Conservation (phyloP, 768 basidiomycete genomes). For the Baorangia bicolor region DNA sequence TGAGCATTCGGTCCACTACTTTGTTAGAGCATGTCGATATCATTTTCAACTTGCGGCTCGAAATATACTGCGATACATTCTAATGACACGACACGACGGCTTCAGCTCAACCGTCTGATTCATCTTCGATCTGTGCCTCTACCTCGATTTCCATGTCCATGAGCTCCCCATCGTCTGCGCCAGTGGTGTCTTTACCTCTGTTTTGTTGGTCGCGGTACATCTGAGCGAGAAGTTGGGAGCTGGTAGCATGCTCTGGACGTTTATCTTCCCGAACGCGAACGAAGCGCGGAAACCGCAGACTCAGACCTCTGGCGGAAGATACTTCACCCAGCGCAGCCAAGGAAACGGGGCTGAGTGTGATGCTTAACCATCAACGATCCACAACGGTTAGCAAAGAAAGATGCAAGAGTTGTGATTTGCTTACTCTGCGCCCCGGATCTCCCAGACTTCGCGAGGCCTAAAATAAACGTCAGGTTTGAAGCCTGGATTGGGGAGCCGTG, state of each 20-base stretch:
- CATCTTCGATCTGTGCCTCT: conserved; percentile 30
- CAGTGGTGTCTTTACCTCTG: conserved; percentile 31
- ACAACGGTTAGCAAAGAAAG: conserved; percentile 9
- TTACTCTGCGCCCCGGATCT: conserved; percentile 78
- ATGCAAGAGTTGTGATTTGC: conserved; percentile 14
- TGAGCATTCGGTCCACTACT: not conserved
- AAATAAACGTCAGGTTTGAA: conserved; percentile 69
- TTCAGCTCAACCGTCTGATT: conserved; percentile 24
- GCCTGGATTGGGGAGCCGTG: conserved; percentile 35
- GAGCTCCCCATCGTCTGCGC: conserved; percentile 59
- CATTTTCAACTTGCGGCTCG: not conserved
- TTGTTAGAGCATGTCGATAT: not conserved
- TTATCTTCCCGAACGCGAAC: conserved; percentile 75
- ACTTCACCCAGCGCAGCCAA: conserved; percentile 69
- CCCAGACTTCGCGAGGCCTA: conserved; percentile 80
- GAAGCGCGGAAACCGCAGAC: conserved; percentile 88
- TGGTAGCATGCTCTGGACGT: conserved; percentile 66
- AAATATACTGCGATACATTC: not conserved
- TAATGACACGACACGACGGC: not conserved
- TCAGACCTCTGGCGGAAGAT: conserved; percentile 62
- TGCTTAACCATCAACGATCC: conserved; percentile 37
- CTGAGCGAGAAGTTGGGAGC: conserved; percentile 63
- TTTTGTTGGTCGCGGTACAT: conserved; percentile 67
- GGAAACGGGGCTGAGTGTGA: conserved; percentile 85
- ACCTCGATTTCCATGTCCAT: conserved; percentile 48